Conservation (phyloP, 1,284 basidiomycete species). For the Porodaedalea pini region DNA sequence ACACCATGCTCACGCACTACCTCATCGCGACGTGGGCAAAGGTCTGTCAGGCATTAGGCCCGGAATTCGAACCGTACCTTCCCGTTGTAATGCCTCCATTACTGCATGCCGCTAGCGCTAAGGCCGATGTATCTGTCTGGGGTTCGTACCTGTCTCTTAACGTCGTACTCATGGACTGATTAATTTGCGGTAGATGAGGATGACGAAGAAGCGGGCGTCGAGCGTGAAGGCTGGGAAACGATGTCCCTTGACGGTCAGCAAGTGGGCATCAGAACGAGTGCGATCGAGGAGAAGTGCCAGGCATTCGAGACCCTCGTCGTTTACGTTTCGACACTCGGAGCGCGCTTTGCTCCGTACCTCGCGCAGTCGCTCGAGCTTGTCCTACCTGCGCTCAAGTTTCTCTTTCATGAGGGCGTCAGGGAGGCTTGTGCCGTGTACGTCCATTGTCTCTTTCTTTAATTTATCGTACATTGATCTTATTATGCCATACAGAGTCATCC, state of each 20-base stretch:
- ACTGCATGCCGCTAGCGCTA: slow-evolving; percentile 71
- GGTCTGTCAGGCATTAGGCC: slow-evolving; percentile 75
- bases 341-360: slow-evolving; percentile 71
- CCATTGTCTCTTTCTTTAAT: background rate
- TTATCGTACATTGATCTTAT: background rate
- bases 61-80: slow-evolving; percentile 81
- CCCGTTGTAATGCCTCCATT: slow-evolving; percentile 78
- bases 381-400: slow-evolving; percentile 66
- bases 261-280: slow-evolving; percentile 74
- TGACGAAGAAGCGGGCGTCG: slow-evolving; percentile 45
- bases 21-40: slow-evolving; percentile 80
- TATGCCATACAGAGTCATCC: slow-evolving; percentile 54
- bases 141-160: slow-evolving; percentile 40
- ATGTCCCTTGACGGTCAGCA: slow-evolving; percentile 71
- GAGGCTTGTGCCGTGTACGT: slow-evolving; percentile 74
- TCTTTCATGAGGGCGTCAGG: slow-evolving; percentile 79
- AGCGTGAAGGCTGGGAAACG: slow-evolving; percentile 74
- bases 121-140: slow-evolving; percentile 74
- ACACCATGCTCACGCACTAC: slow-evolving; percentile 65
- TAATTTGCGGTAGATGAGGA: slow-evolving; percentile 42
- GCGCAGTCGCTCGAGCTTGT: slow-evolving; percentile 67
- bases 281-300: slow-evolving; percentile 83
- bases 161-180: slow-evolving; percentile 2
- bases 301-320: slow-evolving; percentile 82
- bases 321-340: slow-evolving; percentile 68